These are phyloP conservation scores for Pharus latifolius DNA, from an alignment of 176 grass and related monocot species.

Conservation along the genomic window DNA sequence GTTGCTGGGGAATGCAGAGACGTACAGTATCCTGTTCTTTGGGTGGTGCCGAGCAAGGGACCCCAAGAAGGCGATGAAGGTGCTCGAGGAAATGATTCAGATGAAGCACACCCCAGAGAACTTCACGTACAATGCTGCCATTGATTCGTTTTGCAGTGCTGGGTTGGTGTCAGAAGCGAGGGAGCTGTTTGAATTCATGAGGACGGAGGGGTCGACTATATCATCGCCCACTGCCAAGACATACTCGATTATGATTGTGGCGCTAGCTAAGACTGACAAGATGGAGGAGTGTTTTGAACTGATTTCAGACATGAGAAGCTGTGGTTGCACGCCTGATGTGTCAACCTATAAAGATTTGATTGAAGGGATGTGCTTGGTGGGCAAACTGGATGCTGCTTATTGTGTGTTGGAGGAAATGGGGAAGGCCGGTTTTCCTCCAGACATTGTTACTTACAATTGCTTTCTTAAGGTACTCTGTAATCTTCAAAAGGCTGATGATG, in stretches of 20 bases:
- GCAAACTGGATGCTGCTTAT: constrained; percentile 58
- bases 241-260: constrained; percentile 73
- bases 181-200: constrained; percentile 93
- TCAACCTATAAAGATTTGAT: constrained; percentile 82
- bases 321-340: constrained; percentile 84
- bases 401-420: constrained; percentile 74
- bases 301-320: constrained; percentile 66
- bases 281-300: constrained; percentile 75
- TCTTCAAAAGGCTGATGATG: constrained; percentile 56
- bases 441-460: constrained; percentile 95
- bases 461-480: constrained; percentile 87
- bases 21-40: constrained; percentile 66
- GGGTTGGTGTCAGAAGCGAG: constrained; percentile 69
- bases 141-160: constrained; percentile 70
- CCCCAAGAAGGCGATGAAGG: constrained; percentile 74
- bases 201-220: constrained; percentile 50
- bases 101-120: constrained; percentile 60
- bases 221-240: constrained; percentile 82
- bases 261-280: constrained; percentile 49
- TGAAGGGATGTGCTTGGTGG: constrained; percentile 83
- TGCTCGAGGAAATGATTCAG: constrained; percentile 83
- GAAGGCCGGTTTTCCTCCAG: constrained; percentile 71
- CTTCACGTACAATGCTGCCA: constrained; percentile 84
- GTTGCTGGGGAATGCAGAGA: constrained; percentile 54
- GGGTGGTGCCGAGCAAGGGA: constrained; percentile 76